A percentile compares a stretch with the other conserved stretches of the same genome.
Evolutionary conservation across 2,329 filamentous ascomycete species (phyloP).

Genomic region (Colletotrichum sansevieriae): DNA sequence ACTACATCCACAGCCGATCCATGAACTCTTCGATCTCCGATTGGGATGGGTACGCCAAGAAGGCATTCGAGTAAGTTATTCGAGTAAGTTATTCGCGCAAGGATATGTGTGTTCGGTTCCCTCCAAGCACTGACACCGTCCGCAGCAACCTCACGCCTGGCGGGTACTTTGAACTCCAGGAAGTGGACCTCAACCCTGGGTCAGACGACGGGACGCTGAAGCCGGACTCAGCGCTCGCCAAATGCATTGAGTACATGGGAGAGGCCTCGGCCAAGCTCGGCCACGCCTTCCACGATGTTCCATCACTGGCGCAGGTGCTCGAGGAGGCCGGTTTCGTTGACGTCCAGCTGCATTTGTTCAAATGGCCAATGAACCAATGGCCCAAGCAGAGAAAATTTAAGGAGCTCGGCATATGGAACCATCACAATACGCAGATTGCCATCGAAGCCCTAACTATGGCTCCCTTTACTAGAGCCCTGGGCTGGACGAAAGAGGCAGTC

Average conservation of each 20-base stretch:
- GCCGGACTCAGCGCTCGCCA: no score
- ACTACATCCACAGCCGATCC: conserved; percentile 10
- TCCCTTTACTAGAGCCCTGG: conserved; percentile 49
- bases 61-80: no score
- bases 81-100: no score
- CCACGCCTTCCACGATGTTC: no score
- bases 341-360: conserved; percentile 46
- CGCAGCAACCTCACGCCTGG: conserved; percentile 46
- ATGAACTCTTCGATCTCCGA: conserved; percentile 45
- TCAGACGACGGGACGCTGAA: no score
- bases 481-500: conserved; percentile 49
- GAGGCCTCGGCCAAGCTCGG: no score
- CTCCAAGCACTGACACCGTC: no score
- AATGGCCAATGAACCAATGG: conserved; percentile 50
- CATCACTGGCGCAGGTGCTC: background rate
- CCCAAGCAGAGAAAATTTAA: conserved; percentile 48
- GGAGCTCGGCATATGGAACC: conserved; percentile 47
- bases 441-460: conserved; percentile 52
- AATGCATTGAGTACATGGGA: no score
- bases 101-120: no score
- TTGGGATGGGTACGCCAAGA: conserved; percentile 20
- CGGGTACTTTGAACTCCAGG: conserved; percentile 51
- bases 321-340: conserved; percentile 40
- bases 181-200: conserved; percentile 42
- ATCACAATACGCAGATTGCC: conserved; percentile 45